Evolutionary conservation across 495 filamentous ascomycete genomes (phyloP), one percentile per base, ranked within the genome.

Genomic region (Penicillium maclennaniae): DNA sequence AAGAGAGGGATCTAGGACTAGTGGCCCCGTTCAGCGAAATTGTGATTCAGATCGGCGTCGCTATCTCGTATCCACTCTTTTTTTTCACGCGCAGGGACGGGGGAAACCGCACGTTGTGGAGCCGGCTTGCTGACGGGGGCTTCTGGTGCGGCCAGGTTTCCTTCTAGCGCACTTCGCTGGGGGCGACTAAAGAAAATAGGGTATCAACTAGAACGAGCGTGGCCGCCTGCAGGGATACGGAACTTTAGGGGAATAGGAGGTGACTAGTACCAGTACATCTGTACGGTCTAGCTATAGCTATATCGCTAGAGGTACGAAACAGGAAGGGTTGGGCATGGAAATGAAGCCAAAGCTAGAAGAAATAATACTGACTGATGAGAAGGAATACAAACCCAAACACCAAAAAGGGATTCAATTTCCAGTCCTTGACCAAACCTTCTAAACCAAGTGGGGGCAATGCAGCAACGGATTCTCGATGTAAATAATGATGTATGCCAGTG

Each of bases 81-180:
- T 39, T 38, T 47, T 44, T 47, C 54, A 59, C 58, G 58, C 58
- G 59, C 64, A 60, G 64, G 58, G 59, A 69, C 59, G 66, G 65
- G 59, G 66, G 55, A 61, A 68, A 62, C 53, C 36, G 59, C 60
- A 70, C 60, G 63, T 64, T 66, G 69, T 70, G 69, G 69, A 69
- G 58, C 69, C 69, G 56, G 48, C 25, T 40, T 55, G 62, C 60
- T 67, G 68, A 68, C 60, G 56, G 64, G 61, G 56, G 56, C 69
- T 65, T 72, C 66, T 72, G 61, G 65, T 62, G 67, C 65, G 54
- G 60, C 59, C 63, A 58, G 31, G 58, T 62, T 66, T 67, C 60
- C 56, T 68, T 64, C 62, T 67, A 63, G 62, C 60, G 59, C 51
- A 51, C 61, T 67, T 62, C 58, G 47, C 56, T 65, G 63, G 63